These are phyloP conservation scores for Pestalotiopsis sp. DNA, from an alignment of 2,329 filamentous ascomycete genomes.

Conservation along the genomic window DNA sequence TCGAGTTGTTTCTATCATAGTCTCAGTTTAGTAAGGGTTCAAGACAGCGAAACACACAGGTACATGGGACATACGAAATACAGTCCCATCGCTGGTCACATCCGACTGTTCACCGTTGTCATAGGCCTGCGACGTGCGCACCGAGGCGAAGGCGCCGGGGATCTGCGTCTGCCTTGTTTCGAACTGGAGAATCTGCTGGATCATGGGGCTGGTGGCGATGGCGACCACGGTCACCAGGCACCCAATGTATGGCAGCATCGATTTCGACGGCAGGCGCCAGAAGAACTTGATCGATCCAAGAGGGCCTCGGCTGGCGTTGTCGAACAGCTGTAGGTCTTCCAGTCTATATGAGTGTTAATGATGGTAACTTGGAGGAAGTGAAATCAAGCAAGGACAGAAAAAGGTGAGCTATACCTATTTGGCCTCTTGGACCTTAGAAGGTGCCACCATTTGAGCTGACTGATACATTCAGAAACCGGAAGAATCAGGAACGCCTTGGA, in stretches of 20 bases:
- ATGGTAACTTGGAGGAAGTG: too few relatives aligned
- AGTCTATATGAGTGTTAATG: background rate
- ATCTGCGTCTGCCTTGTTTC: background rate
- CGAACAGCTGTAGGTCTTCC: background rate
- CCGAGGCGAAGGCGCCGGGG: background rate
- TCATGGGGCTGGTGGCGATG: background rate
- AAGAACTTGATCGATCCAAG: background rate
- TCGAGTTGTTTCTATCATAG: background rate
- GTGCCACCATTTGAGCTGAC: constrained; percentile 11
- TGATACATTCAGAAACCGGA: constrained; percentile 6
- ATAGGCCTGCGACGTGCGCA: background rate
- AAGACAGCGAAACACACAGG: background rate
- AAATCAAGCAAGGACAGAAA: background rate
- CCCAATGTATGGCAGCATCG: background rate
- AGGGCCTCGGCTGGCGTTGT: background rate
- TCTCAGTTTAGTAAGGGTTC: background rate
- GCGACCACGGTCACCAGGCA: background rate
- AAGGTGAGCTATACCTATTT: background rate
- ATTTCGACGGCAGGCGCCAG: background rate
- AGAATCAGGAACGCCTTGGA: constrained; percentile 3
- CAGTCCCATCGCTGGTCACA: background rate
- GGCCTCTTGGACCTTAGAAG: background rate
- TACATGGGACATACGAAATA: background rate
- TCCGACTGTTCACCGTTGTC: background rate
- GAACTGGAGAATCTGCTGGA: background rate